A percentile compares a stretch with the other conserved stretches of the same genome.
phyloP scores from a whole-genome alignment of 2,329 filamentous ascomycete species.

The Boeremia exigua region DNA sequence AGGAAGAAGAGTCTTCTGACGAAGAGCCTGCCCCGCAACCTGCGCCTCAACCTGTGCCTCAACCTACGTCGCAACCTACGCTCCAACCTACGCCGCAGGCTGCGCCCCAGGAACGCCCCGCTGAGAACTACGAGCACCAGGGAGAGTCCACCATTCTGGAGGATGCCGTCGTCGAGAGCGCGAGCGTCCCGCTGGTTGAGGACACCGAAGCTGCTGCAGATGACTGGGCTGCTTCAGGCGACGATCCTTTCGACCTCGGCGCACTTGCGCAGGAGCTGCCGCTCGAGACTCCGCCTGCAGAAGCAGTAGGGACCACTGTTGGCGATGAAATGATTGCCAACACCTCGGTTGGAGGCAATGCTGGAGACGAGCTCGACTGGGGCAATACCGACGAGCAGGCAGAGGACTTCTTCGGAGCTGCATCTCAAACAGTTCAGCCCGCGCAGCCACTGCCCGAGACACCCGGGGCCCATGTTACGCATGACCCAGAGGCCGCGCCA shows the following conservation, averaged over 20 bases:
- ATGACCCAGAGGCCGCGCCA: constrained; percentile 20
- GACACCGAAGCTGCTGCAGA: constrained; percentile 47
- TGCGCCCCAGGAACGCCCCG: constrained; percentile 26
- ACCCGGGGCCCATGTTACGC: constrained; percentile 29
- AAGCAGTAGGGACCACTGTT: constrained; percentile 41
- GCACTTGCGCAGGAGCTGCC: constrained; percentile 32
- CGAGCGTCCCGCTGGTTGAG: constrained; percentile 49
- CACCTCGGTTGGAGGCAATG: constrained; percentile 38
- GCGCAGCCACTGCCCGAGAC: constrained; percentile 24
- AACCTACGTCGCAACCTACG: too few species aligned
- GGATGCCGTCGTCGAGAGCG: constrained; percentile 53
- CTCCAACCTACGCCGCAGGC: background rate
- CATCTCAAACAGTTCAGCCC: constrained; percentile 24
- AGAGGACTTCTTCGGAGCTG: constrained; percentile 35
- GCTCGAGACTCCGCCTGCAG: constrained; percentile 29
- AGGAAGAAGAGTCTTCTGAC: constrained; percentile 29
- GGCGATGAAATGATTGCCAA: constrained; percentile 41
- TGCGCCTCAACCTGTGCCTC: too few species aligned
- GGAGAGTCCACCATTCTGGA: constrained; percentile 54
- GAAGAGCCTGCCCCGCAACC: background rate
- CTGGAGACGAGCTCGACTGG: constrained; percentile 44
- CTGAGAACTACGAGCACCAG: constrained; percentile 55
- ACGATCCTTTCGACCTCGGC: constrained; percentile 42
- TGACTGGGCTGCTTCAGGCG: constrained; percentile 41
- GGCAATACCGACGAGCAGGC: constrained; percentile 42